Evolutionary conservation across 1,284 basidiomycete genomes (phyloP).

Genomic region (Marasmius oreades): DNA sequence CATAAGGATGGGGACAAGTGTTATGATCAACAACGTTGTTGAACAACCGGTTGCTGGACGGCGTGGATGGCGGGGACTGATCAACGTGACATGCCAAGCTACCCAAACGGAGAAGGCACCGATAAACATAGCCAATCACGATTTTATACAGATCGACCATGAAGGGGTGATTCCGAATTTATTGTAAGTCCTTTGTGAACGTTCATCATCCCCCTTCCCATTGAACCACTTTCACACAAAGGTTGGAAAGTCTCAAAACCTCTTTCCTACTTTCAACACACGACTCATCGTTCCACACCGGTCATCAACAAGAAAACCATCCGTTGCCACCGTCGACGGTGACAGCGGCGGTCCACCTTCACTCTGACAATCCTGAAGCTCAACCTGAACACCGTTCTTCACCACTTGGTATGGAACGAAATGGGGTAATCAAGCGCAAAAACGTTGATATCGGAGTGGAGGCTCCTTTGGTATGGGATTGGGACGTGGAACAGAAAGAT

Average conservation of each 20-base stretch:
- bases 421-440: background rate
- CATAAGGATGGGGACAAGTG: background rate
- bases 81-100: background rate
- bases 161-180: conserved; percentile 1
- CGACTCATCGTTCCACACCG: background rate
- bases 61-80: background rate
- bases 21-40: background rate
- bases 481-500: conserved; percentile 64
- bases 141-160: background rate
- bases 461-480: conserved; percentile 53
- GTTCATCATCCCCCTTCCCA: background rate
- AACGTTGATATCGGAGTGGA: background rate
- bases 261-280: background rate
- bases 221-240: background rate
- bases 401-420: conserved; percentile 10
- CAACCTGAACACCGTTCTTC: background rate
- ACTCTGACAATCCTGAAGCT: background rate
- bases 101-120: conserved; percentile 1
- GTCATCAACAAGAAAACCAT: background rate
- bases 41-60: background rate
- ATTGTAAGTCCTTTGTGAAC: conserved; percentile 3
- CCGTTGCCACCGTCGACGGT: background rate
- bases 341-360: background rate
- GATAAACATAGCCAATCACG: conserved; percentile 2
- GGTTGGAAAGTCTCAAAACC: background rate